Conservation (phyloP, 345 rosid species). For the Anacardium occidentale region DNA sequence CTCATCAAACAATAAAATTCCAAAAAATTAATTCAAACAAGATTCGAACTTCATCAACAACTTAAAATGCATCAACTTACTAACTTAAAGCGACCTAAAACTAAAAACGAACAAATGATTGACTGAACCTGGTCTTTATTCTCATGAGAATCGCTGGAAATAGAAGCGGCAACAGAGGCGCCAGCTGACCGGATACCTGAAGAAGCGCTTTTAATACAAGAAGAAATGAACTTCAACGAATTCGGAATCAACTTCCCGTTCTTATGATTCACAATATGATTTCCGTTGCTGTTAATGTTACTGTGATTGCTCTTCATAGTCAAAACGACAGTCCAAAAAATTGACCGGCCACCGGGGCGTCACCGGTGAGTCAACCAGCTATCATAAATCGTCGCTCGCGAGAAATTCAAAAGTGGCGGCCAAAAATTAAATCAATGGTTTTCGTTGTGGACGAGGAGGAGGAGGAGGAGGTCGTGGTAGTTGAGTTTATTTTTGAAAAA, state of each 20-base stretch:
- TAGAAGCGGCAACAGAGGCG: constrained; percentile 81
- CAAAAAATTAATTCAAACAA: background rate
- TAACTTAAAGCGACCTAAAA: background rate
- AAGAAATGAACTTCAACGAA: constrained; percentile 82
- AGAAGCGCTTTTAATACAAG: constrained; percentile 84
- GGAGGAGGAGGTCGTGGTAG: constrained; percentile 28
- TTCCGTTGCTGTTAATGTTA: constrained; percentile 28
- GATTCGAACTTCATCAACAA: background rate
- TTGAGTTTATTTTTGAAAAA: constrained; percentile 30
- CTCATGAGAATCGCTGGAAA: constrained; percentile 56
- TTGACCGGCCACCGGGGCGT: constrained; percentile 54
- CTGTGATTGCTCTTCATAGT: constrained; percentile 64
- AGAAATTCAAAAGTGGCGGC: background rate
- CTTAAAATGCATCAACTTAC: background rate
- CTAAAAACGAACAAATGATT: background rate
- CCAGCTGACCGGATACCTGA: constrained; percentile 90
- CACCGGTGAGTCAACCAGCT: constrained; percentile 42
- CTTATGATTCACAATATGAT: constrained; percentile 15
- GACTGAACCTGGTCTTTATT: constrained; percentile 71
- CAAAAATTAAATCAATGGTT: background rate
- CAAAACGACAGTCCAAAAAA: constrained; percentile 16
- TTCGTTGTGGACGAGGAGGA: constrained; percentile 18
- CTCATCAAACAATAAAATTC: background rate
- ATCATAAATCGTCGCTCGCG: constrained; percentile 21
- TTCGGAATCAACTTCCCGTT: constrained; percentile 50